Base-by-base conservation (phyloP, 1,284 basidiomycete species). In the Baeospora myosura region DNA sequence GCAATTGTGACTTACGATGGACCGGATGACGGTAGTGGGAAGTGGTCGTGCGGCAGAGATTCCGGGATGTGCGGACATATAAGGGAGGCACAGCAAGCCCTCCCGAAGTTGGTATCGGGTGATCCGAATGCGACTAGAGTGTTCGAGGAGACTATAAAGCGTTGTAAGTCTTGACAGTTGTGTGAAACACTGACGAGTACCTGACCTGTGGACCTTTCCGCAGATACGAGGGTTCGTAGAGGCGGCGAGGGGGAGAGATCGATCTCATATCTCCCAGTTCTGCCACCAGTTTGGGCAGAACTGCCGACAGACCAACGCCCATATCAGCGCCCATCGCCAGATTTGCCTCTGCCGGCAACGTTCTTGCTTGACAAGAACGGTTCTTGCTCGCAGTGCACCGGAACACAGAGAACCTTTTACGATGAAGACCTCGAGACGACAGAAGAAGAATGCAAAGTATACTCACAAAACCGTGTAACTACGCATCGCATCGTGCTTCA, bases 1-100 rank as follows among this genome's bases (percentile, higher is more conserved):
- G 25, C 23, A 7, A 39, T 39, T 29, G 38, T 39, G 23, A 39
- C 8, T 8, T 23, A 18, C 21, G 14, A 37, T 18, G 35, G 35
- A 5, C 16, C 11, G 8, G 38, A 39, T 11, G 21, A 25, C 20
- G 38, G 38, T 5, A 8, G 7, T 7, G 38, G 38, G 12, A 28
- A n/a, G 10, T 39, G 38, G 38, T 14, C 5, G n/a, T 39, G 38
- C 21, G n/a, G 16, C 17, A 8, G 16, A 8, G 32, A 17, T 7
- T 33, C 10, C 32, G 32, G 32, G 7, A 17, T 7, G 17, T 33
- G 32, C 16, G 16, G 7, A 7, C 32, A 33, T 17, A 17, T 33
- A 7, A 10, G 16, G 8, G 7, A 17, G 7, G 8, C 32, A 10
- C 8, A 33, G 17, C 10, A 10, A 7, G 10, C 8, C 10, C 16